Evolutionary conservation across 345 rosid species (phyloP).

Genomic region (Zanthoxylum bungeanum): DNA sequence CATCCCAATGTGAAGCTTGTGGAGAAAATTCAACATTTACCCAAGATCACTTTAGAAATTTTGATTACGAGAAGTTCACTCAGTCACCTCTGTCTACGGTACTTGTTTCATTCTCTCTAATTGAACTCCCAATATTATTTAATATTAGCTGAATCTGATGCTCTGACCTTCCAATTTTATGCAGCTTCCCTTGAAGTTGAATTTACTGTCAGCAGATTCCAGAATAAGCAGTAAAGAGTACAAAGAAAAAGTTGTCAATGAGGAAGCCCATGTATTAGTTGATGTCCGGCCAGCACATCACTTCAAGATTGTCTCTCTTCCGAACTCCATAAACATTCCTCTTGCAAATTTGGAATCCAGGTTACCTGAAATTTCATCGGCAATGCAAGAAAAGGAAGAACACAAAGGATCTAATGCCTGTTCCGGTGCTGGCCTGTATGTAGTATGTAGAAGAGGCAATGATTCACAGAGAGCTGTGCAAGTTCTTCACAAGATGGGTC

Average conservation of each 20-base stretch:
- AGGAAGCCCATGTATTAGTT: conserved; percentile 55
- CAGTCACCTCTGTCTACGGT: conserved; percentile 65
- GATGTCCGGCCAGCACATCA: conserved; percentile 92
- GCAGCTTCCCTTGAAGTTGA: conserved; percentile 61
- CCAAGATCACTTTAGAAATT: conserved; percentile 52
- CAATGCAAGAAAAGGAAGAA: conserved; percentile 47
- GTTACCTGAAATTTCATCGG: conserved; percentile 58
- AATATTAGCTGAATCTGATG: background rate
- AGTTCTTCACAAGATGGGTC: conserved; percentile 55
- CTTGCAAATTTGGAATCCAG: conserved; percentile 60
- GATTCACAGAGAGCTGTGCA: conserved; percentile 94
- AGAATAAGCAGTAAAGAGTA: conserved; percentile 67
- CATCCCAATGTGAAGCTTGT: conserved; percentile 68
- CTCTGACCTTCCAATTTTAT: background rate
- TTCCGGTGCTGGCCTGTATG: conserved; percentile 44
- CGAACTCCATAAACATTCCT: conserved; percentile 69
- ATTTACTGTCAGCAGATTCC: conserved; percentile 50
- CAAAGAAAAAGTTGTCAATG: conserved; percentile 39
- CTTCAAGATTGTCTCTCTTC: conserved; percentile 79
- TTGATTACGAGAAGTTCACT: conserved; percentile 89
- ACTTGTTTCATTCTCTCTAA: conserved; percentile 16
- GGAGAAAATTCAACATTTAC: conserved; percentile 62
- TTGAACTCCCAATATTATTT: background rate
- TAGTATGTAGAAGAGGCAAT: conserved; percentile 86
- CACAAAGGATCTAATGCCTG: conserved; percentile 18